Conservation (phyloP, 2,329 filamentous ascomycete species). For the Scedosporium boydii region DNA sequence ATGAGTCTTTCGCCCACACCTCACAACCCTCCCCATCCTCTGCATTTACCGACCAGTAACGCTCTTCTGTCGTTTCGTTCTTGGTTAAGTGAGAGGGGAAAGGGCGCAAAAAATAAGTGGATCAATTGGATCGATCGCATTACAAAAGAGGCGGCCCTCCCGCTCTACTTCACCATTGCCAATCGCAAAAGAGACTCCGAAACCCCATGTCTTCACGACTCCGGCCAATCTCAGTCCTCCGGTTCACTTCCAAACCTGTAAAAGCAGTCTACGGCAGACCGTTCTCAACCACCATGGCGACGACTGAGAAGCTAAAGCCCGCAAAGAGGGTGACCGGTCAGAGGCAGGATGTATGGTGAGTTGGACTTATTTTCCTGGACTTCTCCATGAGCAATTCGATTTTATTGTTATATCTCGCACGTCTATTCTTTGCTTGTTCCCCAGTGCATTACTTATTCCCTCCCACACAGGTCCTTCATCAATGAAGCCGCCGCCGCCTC, state of each 20-base stretch:
- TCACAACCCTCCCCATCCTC: background rate
- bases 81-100: background rate
- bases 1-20: background rate
- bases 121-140: background rate
- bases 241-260: background rate
- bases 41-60: background rate
- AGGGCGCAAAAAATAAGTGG: background rate
- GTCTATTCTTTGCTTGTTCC: background rate
- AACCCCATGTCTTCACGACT: background rate
- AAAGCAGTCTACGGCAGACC: background rate
- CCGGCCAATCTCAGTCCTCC: background rate
- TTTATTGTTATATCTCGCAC: background rate
- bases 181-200: background rate
- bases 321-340: conserved; percentile 39
- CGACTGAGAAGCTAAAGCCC: conserved; percentile 37
- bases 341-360: conserved; percentile 44
- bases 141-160: background rate
- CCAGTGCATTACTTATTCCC: background rate
- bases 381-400: background rate
- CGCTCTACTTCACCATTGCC: background rate
- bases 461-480: conserved; percentile 46
- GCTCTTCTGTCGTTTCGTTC: background rate
- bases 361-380: background rate
- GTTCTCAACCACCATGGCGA: conserved; percentile 28
- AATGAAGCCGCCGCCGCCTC: conserved; percentile 56